Evolutionary conservation across 441 rosid genomes (phyloP).

Genomic region (Erodium texanum): DNA sequence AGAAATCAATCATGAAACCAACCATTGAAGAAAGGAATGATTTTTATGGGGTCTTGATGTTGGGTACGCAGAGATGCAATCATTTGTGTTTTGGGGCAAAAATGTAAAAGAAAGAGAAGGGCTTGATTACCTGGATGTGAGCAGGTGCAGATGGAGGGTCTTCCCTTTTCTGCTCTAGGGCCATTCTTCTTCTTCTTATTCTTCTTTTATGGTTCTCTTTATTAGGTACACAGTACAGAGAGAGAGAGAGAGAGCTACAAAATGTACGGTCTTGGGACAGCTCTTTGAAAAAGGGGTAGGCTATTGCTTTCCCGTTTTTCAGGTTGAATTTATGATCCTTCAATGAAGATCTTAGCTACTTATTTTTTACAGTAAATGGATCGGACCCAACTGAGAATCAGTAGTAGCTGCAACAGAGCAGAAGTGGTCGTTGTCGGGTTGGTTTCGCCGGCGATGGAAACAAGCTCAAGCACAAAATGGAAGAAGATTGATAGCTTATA

Average conservation of each 20-base stretch:
- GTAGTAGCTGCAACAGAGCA: no score
- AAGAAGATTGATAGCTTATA: no score
- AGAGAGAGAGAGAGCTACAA: background rate
- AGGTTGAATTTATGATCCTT: background rate
- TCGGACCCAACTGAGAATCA: no score
- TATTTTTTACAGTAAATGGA: no score
- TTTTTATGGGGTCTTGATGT: background rate
- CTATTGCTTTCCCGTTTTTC: background rate
- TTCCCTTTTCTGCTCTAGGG: slow-evolving; percentile 24
- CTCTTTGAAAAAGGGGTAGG: no score
- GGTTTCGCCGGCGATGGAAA: no score
- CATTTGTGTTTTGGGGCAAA: background rate
- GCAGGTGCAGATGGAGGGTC: slow-evolving; percentile 11
- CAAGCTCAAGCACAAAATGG: no score
- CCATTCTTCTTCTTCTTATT: slow-evolving; percentile 17
- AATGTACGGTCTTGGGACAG: background rate
- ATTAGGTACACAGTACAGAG: background rate
- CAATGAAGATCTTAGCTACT: background rate
- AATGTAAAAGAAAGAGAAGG: background rate
- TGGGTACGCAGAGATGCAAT: background rate
- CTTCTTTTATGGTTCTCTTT: background rate
- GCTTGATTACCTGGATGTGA: background rate
- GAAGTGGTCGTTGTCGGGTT: no score
- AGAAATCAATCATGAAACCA: background rate
- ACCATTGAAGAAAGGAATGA: background rate